Evolutionary conservation across 1,284 basidiomycete genomes (phyloP).

Genomic region (Ceratorhiza oryzae-sativae): DNA sequence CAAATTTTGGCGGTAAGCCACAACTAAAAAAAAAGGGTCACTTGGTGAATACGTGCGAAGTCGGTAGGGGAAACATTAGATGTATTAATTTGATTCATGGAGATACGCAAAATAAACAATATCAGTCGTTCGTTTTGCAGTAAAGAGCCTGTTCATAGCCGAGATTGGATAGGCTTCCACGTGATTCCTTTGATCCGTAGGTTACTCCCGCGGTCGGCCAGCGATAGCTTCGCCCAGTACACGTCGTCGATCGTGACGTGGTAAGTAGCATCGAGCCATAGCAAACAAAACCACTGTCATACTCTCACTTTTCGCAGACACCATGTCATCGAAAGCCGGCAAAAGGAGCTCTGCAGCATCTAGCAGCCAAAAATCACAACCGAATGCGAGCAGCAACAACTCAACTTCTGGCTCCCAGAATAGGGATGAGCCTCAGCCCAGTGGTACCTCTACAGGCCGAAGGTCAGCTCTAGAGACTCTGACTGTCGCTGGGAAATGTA

Average conservation of each 20-base stretch:
- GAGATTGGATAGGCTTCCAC: too few relatives aligned
- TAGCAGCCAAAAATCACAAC: slow-evolving; percentile 3
- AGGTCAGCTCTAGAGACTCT: slow-evolving; percentile 14
- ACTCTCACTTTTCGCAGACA: background rate
- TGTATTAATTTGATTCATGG: too few relatives aligned
- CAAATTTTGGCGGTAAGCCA: too few relatives aligned
- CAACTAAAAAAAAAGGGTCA: too few relatives aligned
- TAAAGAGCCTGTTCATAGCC: too few relatives aligned
- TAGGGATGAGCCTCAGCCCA: background rate
- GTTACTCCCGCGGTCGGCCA: background rate
- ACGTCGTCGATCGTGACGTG: background rate
- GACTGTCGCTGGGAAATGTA: slow-evolving; percentile 14
- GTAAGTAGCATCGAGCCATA: background rate
- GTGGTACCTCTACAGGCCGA: too few relatives aligned
- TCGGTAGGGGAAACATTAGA: too few relatives aligned
- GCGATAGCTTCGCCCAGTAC: background rate
- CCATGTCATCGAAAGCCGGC: slow-evolving; percentile 15
- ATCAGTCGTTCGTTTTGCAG: too few relatives aligned
- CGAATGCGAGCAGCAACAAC: slow-evolving; percentile 22
- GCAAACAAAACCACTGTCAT: background rate
- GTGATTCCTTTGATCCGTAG: slow-evolving; percentile 24
- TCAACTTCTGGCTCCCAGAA: background rate
- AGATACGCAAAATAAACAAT: too few relatives aligned
- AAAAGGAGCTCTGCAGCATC: background rate
- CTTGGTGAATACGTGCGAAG: too few relatives aligned